These are phyloP conservation scores for Rubroboletus pulcherrimus DNA, from an alignment of 768 basidiomycete species.

Conservation along the genomic window DNA sequence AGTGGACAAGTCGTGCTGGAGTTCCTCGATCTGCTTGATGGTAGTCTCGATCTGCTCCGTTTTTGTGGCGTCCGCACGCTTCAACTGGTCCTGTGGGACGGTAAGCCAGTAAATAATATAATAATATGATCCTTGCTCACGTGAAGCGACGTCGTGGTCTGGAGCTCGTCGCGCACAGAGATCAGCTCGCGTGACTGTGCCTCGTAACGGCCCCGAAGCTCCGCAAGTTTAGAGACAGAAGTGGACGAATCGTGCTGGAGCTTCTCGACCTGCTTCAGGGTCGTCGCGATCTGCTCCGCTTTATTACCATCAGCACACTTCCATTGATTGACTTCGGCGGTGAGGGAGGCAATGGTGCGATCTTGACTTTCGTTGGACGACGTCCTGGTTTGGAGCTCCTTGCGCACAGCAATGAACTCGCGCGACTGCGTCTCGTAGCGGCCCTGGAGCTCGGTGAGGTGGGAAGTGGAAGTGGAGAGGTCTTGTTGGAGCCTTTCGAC, in stretches of 20 bases:
- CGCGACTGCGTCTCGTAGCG: slow-evolving; percentile 4
- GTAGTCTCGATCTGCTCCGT: neutral
- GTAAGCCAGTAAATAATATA: neutral
- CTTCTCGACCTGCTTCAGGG: too few species aligned
- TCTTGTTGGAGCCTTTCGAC: neutral
- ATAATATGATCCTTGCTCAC: too few species aligned
- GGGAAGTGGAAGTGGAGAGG: neutral
- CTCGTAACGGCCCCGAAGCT: too few species aligned
- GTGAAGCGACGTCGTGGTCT: neutral
- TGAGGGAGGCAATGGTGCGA: too few species aligned
- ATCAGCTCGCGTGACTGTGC: too few species aligned
- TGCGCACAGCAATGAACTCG: neutral
- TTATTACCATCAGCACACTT: too few species aligned
- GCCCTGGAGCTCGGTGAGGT: neutral
- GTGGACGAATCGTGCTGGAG: too few species aligned
- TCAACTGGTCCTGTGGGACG: neutral
- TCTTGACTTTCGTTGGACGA: too few species aligned
- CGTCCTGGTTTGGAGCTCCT: too few species aligned
- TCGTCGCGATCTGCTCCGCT: too few species aligned
- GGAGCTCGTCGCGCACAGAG: neutral
- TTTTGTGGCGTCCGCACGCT: neutral
- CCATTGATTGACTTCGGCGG: too few species aligned
- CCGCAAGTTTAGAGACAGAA: too few species aligned
- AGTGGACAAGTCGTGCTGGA: neutral
- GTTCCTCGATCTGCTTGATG: neutral